These are phyloP conservation scores for Trichoderma sp. DNA, from an alignment of 2,329 filamentous ascomycete species.

Conservation along the genomic window DNA sequence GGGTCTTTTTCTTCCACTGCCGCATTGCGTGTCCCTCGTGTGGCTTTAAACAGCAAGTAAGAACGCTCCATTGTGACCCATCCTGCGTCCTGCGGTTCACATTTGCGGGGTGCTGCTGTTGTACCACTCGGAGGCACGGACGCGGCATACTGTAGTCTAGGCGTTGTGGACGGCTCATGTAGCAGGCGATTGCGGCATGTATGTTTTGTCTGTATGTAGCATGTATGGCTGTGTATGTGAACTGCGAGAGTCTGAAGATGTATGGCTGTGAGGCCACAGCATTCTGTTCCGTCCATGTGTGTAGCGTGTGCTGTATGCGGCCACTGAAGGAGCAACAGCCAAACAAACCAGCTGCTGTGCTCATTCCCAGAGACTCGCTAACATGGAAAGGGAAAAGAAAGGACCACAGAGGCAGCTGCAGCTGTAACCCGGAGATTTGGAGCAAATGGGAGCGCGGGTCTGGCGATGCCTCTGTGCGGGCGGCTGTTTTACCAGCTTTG, in stretches of 20 bases:
- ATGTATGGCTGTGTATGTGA: not conserved
- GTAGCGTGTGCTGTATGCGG: not conserved
- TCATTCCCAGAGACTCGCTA: not conserved
- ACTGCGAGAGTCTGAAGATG: not conserved
- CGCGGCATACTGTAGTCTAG: not conserved
- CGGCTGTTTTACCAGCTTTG: conserved; percentile 18
- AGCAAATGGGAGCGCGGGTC: conserved; percentile 11
- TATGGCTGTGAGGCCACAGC: not conserved
- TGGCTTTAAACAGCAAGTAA: not conserved
- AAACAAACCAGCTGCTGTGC: not conserved
- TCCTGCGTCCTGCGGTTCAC: conserved; percentile 13
- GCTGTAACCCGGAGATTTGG: conserved; percentile 16
- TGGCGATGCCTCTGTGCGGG: conserved; percentile 4
- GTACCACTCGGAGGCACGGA: conserved; percentile 5
- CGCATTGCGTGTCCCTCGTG: not conserved
- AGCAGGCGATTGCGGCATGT: conserved; percentile 16
- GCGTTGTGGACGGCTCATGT: conserved; percentile 13
- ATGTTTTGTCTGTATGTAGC: not conserved
- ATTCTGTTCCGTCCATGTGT: not conserved
- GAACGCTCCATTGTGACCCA: not conserved
- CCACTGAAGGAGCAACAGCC: not conserved
- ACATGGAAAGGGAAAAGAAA: not conserved
- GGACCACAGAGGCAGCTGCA: not conserved
- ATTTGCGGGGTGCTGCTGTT: conserved; percentile 20
- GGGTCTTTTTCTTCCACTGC: not conserved